Evolutionary conservation across 371 early-diverging fungal species (phyloP).

Genomic region (Neoconidiobolus thromboides): DNA sequence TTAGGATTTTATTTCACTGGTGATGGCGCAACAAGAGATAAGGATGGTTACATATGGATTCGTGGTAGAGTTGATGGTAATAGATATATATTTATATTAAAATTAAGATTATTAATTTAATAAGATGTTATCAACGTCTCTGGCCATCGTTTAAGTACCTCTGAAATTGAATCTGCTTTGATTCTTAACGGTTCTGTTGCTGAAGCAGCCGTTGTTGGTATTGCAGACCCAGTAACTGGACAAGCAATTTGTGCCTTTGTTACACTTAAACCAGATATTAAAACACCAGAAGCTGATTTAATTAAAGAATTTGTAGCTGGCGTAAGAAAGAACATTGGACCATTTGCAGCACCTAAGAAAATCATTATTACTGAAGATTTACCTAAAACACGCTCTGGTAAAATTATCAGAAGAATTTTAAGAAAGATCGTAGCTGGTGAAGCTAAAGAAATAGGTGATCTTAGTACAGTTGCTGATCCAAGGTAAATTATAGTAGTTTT

Average conservation of each 20-base stretch:
- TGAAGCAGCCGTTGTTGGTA: constrained; percentile 90
- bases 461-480: constrained; percentile 80
- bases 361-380: constrained; percentile 70
- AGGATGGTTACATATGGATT: constrained; percentile 91
- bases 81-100: too few relatives aligned
- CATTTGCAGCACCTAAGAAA: constrained; percentile 83
- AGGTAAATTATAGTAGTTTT: background rate
- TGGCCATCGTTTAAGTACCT: constrained; percentile 91
- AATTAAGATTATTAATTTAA: too few relatives aligned
- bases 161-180: constrained; percentile 87
- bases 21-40: constrained; percentile 74
- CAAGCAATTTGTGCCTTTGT: constrained; percentile 56
- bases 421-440: constrained; percentile 80
- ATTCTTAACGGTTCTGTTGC: constrained; percentile 64
- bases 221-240: constrained; percentile 85
- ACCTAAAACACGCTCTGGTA: constrained; percentile 97
- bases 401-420: constrained; percentile 88
- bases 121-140: constrained; percentile 88
- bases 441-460: constrained; percentile 67
- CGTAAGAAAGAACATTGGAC: constrained; percentile 79
- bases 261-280: constrained; percentile 34
- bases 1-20: constrained; percentile 73
- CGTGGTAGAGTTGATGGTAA: constrained; percentile 73
- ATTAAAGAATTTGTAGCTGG: constrained; percentile 44
- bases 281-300: constrained; percentile 22